These are phyloP conservation scores for Calonectria hawksworthii DNA, from an alignment of 2,329 filamentous ascomycete species.

Conservation along the genomic window DNA sequence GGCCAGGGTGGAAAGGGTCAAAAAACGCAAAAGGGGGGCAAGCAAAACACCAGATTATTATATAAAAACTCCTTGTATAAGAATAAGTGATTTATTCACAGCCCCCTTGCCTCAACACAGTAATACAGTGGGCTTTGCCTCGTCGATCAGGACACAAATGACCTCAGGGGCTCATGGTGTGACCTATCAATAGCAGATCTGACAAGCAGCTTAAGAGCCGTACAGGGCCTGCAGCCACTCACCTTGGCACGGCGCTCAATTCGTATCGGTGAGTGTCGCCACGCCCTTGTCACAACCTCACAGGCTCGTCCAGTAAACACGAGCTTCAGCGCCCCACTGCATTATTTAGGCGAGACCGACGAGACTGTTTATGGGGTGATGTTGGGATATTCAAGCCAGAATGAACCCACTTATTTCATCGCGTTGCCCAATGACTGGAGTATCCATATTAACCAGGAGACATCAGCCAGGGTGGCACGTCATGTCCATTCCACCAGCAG, in stretches of 20 bases:
- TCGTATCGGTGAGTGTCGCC: constrained; percentile 3
- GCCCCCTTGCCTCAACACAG: background rate
- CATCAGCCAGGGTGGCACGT: background rate
- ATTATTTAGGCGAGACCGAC: constrained; percentile 5
- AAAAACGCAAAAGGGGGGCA: background rate
- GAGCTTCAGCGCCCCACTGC: background rate
- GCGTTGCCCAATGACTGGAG: background rate
- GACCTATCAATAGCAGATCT: constrained; percentile 2
- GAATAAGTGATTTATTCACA: background rate
- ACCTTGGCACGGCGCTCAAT: background rate
- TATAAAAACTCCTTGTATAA: constrained; percentile 1
- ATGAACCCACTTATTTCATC: constrained; percentile 10
- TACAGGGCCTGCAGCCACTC: background rate
- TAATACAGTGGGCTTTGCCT: background rate
- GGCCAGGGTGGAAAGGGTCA: constrained; percentile 13
- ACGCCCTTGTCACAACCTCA: background rate
- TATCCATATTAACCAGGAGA: constrained; percentile 11
- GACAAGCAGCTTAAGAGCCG: background rate
- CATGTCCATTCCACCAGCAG: background rate
- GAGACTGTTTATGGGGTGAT: constrained; percentile 4
- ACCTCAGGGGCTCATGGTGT: constrained; percentile 8
- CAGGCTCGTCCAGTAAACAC: background rate
- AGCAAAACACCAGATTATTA: background rate
- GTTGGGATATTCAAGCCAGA: constrained; percentile 5
- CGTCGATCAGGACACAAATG: background rate